phyloP scores from a whole-genome alignment of 768 basidiomycete species.

The Lactifluus pinguis region DNA sequence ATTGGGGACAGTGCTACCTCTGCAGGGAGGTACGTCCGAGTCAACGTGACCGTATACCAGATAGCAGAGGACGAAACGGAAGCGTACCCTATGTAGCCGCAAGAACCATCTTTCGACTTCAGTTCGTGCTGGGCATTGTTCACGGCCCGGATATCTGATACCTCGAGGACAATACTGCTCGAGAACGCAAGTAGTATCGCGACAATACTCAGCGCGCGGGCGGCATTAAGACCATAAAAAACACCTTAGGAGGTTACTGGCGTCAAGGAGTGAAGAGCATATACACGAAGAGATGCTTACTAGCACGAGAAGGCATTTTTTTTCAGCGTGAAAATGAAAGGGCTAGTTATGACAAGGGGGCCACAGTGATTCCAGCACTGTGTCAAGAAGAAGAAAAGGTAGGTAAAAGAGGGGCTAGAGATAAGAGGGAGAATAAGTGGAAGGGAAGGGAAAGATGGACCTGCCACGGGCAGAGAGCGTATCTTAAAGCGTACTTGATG shows the following conservation, averaged over 20 bases:
- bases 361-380: slow-evolving; percentile 17
- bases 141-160: slow-evolving; percentile 66
- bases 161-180: slow-evolving; percentile 66
- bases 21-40: slow-evolving; percentile 27
- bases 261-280: background rate
- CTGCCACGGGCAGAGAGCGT: background rate
- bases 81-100: slow-evolving; percentile 18
- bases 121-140: slow-evolving; percentile 40
- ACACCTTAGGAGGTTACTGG: slow-evolving; percentile 29
- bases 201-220: slow-evolving; percentile 74
- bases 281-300: background rate
- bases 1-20: slow-evolving; percentile 75
- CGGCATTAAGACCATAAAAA: slow-evolving; percentile 72
- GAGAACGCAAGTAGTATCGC: slow-evolving; percentile 72
- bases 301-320: slow-evolving; percentile 8
- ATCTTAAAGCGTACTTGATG: background rate
- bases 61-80: background rate
- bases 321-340: background rate
- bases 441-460: background rate
- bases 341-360: too few relatives aligned
- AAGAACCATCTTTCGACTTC: slow-evolving; percentile 35
- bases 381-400: background rate
- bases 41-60: background rate
- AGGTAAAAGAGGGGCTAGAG: background rate
- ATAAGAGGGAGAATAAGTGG: background rate